Conservation (phyloP, 1,139 yeast genomes). For the Geotrichum europaeum region DNA sequence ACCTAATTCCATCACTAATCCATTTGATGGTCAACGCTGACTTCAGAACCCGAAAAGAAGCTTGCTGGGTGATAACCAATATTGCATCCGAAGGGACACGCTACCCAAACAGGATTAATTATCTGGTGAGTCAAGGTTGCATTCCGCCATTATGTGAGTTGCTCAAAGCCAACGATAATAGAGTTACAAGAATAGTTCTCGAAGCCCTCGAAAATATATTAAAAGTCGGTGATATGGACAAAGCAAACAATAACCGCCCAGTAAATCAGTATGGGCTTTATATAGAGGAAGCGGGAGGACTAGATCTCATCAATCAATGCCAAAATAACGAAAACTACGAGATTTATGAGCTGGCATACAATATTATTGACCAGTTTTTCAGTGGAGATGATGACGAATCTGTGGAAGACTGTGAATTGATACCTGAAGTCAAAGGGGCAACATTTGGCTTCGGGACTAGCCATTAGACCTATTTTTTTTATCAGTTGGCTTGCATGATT, state of each 20-base stretch:
- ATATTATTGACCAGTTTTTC: conserved; percentile 85
- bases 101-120: conserved; percentile 82
- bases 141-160: conserved; percentile 95
- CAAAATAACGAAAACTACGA: conserved; percentile 88
- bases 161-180: conserved; percentile 78
- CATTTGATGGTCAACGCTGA: conserved; percentile 77
- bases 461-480: not conserved
- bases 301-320: conserved; percentile 91
- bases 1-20: conserved; percentile 87
- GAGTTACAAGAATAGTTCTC: conserved; percentile 87
- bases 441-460: conserved; percentile 71
- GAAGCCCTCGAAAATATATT: conserved; percentile 92
- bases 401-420: conserved; percentile 70
- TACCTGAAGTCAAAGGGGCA: conserved; percentile 72
- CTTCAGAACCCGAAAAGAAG: conserved; percentile 94
- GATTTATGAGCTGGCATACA: conserved; percentile 85
- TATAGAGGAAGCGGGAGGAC: conserved; percentile 97
- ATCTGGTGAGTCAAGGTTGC: conserved; percentile 90
- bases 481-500: not conserved
- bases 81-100: conserved; percentile 96
- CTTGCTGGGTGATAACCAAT: conserved; percentile 98
- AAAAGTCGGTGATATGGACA: conserved; percentile 90
- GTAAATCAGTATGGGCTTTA: conserved; percentile 82
- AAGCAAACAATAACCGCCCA: conserved; percentile 51
- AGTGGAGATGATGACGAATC: conserved; percentile 62